phyloP scores from a whole-genome alignment of 2,329 filamentous ascomycete species.

The Colletotrichum godetiae region DNA sequence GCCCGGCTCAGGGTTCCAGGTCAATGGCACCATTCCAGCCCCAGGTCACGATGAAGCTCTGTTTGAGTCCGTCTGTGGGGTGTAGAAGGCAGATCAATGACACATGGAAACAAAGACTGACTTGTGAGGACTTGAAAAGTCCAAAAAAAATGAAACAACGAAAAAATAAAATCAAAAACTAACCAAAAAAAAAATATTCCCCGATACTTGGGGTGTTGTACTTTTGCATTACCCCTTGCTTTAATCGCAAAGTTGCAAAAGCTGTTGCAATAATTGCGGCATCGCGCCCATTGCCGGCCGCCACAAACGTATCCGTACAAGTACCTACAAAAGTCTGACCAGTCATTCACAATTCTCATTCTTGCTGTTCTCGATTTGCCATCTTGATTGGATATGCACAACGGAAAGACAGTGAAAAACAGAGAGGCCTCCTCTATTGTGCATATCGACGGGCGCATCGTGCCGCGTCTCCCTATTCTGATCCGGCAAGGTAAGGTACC shows the following conservation, averaged over 20 bases:
- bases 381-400: background rate
- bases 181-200: background rate
- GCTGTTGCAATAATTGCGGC: conserved; percentile 26
- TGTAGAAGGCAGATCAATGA: background rate
- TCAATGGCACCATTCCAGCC: conserved; percentile 28
- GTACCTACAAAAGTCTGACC: background rate
- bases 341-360: too few relatives aligned
- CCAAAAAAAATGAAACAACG: too few relatives aligned
- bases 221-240: background rate
- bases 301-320: background rate
- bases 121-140: too few relatives aligned
- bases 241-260: background rate
- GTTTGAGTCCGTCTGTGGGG: background rate
- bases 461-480: background rate
- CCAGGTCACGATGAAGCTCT: conserved; percentile 21
- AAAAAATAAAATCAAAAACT: background rate
- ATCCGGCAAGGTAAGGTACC: conserved; percentile 5
- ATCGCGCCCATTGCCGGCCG: conserved; percentile 5
- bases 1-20: conserved; percentile 8
- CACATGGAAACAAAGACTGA: background rate
- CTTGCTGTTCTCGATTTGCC: too few relatives aligned
- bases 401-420: too few relatives aligned
- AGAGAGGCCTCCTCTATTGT: conserved; percentile 12
- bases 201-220: background rate
- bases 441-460: conserved; percentile 19